Evolutionary conservation across 306 rosid genomes (phyloP), one percentile per base, ranked within the genome.

Genomic region (Casuarina equisetifolia): DNA sequence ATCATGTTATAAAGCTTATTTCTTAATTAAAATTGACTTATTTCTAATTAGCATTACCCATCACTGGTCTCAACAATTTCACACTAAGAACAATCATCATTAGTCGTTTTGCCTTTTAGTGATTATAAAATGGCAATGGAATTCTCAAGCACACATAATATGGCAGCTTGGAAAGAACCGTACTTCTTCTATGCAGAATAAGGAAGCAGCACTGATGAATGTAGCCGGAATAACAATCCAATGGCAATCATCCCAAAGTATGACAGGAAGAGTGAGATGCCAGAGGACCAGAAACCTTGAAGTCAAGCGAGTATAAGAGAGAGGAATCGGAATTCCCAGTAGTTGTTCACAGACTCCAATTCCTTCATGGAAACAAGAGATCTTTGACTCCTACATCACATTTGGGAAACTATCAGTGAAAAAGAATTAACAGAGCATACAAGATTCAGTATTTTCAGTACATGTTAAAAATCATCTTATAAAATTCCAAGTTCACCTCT

Each of bases 201-300:
- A 84, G 48, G 98, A 84, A 36, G 98, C 92, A n/a, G 98, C 98
- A 6, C 97, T 93, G 13, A 93, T 17, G 54, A 93, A 93, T 72
- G 98, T 93, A 51, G 98, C 97, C 49, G 98, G 98, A 86, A 93
- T 89, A 44, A 93, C 98, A 69, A 93, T 86, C 98, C 98, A 93
- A 8, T 87, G 97, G 75, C 98, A 93, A 48, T 91, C 98, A 78
- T 93, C 97, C 98, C 98, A 93, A 35, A 93, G 96, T 76, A 91
- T 93, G 87, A 93, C 72, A 52, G 98, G 98, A 11, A 93, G 98
- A 4, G 96, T 93, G 50, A 93, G 72, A 85, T 91, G 92, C 98
- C 98, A 93, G 17, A 93, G 83, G 80, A 93, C 93, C 61, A 93
- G 93, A 82, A 93, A 87, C 83, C 98, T 85, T 67, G 98, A 93